Evolutionary conservation across 352 stramenopile species (phyloP).

Genomic region (Pythium grandisporangium): DNA sequence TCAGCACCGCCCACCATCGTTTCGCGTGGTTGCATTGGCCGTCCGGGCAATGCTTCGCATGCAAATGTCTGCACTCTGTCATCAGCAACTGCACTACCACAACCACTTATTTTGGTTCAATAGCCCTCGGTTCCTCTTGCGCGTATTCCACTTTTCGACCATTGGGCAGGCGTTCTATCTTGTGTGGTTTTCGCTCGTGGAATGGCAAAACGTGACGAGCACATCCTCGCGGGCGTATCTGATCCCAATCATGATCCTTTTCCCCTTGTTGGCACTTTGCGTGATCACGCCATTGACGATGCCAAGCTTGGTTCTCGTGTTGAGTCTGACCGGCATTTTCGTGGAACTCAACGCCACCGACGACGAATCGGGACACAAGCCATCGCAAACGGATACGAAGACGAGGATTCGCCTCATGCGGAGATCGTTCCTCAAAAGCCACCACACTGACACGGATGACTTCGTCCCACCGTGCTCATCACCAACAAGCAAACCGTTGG

Average conservation of each 20-base stretch:
- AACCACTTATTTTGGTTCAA: conserved; percentile 81
- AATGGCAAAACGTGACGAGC: conserved; percentile 29
- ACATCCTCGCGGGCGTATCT: conserved; percentile 17
- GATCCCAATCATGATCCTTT: conserved; percentile 48
- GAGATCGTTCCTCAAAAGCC: conserved; percentile 56
- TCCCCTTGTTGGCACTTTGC: conserved; percentile 55
- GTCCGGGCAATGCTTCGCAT: conserved; percentile 72
- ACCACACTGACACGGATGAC: conserved; percentile 36
- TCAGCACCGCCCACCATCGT: conserved; percentile 15
- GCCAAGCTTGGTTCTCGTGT: conserved; percentile 79
- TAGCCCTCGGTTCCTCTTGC: conserved; percentile 56
- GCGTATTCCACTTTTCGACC: conserved; percentile 79
- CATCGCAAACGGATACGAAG: conserved; percentile 40
- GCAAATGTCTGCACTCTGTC: conserved; percentile 84
- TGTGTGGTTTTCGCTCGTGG: conserved; percentile 77
- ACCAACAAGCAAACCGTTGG: background rate
- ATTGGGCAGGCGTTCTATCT: conserved; percentile 84
- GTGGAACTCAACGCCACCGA: conserved; percentile 55
- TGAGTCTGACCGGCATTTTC: conserved; percentile 83
- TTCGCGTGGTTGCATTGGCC: conserved; percentile 48
- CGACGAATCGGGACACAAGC: conserved; percentile 6
- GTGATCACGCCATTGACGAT: conserved; percentile 82
- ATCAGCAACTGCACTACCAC: conserved; percentile 74
- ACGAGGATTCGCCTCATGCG: conserved; percentile 62
- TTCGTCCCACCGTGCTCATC: background rate